These are phyloP conservation scores for Cornus florida DNA, from an alignment of 148 eudicot genomes.

Conservation along the genomic window DNA sequence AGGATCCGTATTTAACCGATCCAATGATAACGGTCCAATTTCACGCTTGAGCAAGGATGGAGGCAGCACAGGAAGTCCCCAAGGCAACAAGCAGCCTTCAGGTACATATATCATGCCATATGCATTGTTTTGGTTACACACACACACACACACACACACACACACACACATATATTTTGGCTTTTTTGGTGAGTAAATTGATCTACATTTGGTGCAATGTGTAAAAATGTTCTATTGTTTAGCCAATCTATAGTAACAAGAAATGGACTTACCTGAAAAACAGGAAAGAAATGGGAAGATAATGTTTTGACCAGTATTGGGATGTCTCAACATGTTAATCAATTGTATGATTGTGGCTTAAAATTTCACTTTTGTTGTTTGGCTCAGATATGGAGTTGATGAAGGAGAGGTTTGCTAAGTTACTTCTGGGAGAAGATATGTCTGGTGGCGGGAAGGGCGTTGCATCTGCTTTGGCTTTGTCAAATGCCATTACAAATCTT, in stretches of 20 bases:
- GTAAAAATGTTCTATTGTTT: too few relatives aligned
- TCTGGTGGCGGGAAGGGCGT: conserved; percentile 66
- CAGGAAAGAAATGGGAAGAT: too few relatives aligned
- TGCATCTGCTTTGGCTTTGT: conserved; percentile 59
- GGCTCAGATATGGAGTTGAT: conserved; percentile 45
- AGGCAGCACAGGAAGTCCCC: conserved; percentile 2
- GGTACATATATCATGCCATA: conserved; percentile 5
- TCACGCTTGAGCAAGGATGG: conserved; percentile 19
- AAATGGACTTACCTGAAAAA: too few relatives aligned
- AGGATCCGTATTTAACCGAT: background rate
- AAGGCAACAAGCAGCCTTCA: conserved; percentile 13
- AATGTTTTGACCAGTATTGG: background rate
- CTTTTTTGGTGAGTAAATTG: too few relatives aligned
- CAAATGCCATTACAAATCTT: conserved; percentile 61
- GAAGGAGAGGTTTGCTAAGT: conserved; percentile 59
- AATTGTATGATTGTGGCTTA: background rate
- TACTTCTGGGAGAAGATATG: conserved; percentile 65
- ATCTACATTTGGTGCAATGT: too few relatives aligned
- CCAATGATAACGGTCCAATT: conserved; percentile 11
- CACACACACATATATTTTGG: too few relatives aligned
- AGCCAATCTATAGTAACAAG: too few relatives aligned
- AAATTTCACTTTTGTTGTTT: conserved; percentile 5
- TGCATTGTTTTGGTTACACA: too few relatives aligned
- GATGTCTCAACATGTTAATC: background rate
- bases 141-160: too few relatives aligned